phyloP scores from a whole-genome alignment of 2,329 filamentous ascomycete genomes.

The Hypoxylon sp. region DNA sequence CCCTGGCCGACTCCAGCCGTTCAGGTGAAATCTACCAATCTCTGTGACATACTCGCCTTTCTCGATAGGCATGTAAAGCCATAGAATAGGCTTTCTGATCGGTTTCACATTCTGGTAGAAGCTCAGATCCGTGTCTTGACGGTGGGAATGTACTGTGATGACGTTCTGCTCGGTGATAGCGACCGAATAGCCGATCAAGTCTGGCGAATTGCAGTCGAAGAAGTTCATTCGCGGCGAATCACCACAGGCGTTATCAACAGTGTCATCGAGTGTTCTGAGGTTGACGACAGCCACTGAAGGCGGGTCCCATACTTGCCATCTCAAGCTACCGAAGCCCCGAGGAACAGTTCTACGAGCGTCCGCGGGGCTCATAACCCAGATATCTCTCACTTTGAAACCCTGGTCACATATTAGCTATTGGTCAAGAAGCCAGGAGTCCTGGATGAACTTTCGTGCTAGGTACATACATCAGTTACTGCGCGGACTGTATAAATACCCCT shows the following conservation, averaged over 20 bases:
- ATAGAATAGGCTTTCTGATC: background rate
- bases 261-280: background rate
- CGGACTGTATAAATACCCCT: background rate
- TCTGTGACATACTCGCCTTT: constrained; percentile 5
- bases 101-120: background rate
- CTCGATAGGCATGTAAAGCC: constrained; percentile 19
- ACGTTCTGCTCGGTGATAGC: background rate
- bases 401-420: constrained; percentile 6
- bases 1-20: too few relatives aligned
- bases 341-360: background rate
- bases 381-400: constrained; percentile 2
- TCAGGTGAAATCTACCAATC: background rate
- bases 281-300: background rate
- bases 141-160: constrained; percentile 10
- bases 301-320: constrained; percentile 2
- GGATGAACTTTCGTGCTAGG: too few relatives aligned
- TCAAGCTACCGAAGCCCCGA: background rate
- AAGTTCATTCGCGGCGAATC: background rate
- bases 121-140: background rate
- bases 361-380: background rate
- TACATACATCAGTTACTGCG: constrained; percentile 4
- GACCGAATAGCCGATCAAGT: constrained; percentile 1
- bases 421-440: background rate
- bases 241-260: background rate
- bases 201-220: constrained; percentile 3